These are phyloP conservation scores for Monosporozyma aerobia DNA, from an alignment of 805 yeast genomes.

Conservation along the genomic window DNA sequence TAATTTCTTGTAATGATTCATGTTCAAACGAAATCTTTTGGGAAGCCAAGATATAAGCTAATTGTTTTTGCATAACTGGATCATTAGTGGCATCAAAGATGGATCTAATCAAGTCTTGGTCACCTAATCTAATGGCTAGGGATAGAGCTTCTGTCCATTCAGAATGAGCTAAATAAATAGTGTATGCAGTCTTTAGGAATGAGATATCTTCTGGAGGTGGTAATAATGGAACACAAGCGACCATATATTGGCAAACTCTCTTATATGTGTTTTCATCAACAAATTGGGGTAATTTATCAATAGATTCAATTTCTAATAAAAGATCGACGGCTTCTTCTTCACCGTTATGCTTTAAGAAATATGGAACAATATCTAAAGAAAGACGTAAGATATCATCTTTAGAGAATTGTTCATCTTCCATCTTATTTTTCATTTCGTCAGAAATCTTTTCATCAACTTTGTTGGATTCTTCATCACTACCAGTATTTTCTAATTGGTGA, in stretches of 20 bases:
- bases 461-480: background rate
- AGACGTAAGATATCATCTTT: slow-evolving; percentile 46
- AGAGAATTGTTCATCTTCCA: slow-evolving; percentile 13
- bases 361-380: slow-evolving; percentile 73
- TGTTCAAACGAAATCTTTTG: slow-evolving; percentile 76
- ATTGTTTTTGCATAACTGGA: slow-evolving; percentile 68
- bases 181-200: slow-evolving; percentile 79
- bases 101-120: slow-evolving; percentile 62
- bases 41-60: slow-evolving; percentile 80
- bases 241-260: slow-evolving; percentile 90
- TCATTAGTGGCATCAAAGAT: slow-evolving; percentile 80
- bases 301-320: slow-evolving; percentile 77
- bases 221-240: slow-evolving; percentile 89
- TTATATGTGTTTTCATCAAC: slow-evolving; percentile 78
- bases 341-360: slow-evolving; percentile 87
- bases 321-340: slow-evolving; percentile 98
- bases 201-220: slow-evolving; percentile 90
- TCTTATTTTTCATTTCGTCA: background rate
- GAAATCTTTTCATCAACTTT: slow-evolving; percentile 5
- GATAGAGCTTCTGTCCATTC: slow-evolving; percentile 85
- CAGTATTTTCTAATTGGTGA: slow-evolving; percentile 33
- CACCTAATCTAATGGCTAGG: slow-evolving; percentile 81
- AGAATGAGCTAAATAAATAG: slow-evolving; percentile 70
- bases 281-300: slow-evolving; percentile 71
- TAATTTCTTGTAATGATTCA: slow-evolving; percentile 66